These are phyloP conservation scores for Dendrobium chrysotoxum DNA, from an alignment of 106 monocot species.

Conservation along the genomic window DNA sequence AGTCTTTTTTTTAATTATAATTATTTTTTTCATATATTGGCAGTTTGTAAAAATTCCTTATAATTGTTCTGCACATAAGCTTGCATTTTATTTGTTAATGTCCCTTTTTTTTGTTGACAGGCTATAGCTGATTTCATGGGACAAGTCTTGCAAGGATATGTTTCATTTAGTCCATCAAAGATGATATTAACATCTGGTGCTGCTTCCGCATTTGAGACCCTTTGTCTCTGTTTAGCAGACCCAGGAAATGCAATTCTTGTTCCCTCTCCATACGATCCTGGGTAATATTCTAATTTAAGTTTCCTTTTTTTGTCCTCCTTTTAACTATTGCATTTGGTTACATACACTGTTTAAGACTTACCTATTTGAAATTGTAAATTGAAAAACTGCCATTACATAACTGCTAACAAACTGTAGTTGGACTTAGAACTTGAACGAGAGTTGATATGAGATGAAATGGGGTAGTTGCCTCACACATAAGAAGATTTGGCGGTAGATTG, in stretches of 20 bases:
- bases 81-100: not conserved
- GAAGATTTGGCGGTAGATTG: no score
- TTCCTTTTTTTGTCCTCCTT: not conserved
- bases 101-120: constrained; percentile 23
- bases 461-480: no score
- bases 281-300: constrained; percentile 30
- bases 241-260: constrained; percentile 86
- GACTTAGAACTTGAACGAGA: no score
- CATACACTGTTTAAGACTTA: not conserved
- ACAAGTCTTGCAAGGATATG: constrained; percentile 55
- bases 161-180: constrained; percentile 68
- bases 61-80: not conserved
- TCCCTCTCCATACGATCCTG: constrained; percentile 91
- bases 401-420: no score
- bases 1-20: not conserved
- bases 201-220: constrained; percentile 80
- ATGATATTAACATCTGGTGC: constrained; percentile 78
- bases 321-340: not conserved
- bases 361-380: no score
- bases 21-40: not conserved
- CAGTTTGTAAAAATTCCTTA: not conserved
- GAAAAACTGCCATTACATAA: no score
- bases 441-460: no score
- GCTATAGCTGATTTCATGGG: constrained; percentile 86
- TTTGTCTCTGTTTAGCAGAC: constrained; percentile 84